phyloP scores from a whole-genome alignment of 164 flowering plant species.

The Stephania yunnanensis region DNA sequence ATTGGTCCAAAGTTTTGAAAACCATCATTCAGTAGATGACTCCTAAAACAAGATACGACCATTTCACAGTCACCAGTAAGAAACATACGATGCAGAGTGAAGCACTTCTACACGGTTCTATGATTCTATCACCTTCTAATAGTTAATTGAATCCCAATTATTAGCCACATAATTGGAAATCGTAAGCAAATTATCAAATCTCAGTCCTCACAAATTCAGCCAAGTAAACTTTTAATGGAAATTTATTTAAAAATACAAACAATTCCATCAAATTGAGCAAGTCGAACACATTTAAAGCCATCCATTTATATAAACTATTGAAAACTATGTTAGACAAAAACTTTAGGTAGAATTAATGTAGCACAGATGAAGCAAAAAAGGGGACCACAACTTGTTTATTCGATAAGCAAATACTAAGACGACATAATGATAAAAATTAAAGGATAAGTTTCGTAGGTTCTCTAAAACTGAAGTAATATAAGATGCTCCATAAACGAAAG shows the following conservation, averaged over 20 bases:
- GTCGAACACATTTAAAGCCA: neutral
- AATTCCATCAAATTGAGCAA: neutral
- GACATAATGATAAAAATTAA: neutral
- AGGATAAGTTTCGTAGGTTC: neutral
- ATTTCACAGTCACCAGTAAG: too few relatives aligned
- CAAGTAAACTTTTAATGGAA: neutral
- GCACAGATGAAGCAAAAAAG: neutral
- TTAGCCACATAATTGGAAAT: too few relatives aligned
- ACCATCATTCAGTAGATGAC: too few relatives aligned
- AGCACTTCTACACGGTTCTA: too few relatives aligned
- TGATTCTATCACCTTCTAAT: too few relatives aligned
- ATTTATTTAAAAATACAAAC: neutral
- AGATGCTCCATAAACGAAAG: neutral
- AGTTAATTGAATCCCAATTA: too few relatives aligned
- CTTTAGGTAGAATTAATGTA: neutral
- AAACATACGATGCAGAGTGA: too few relatives aligned
- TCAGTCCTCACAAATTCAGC: neutral
- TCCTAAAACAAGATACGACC: too few relatives aligned
- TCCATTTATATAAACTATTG: neutral
- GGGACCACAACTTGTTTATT: neutral
- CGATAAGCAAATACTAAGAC: neutral
- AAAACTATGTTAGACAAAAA: neutral
- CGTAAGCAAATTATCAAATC: neutral
- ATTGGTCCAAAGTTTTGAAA: neutral
- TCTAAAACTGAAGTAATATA: neutral